Evolutionary conservation across 352 stramenopile species (phyloP), one percentile per base, ranked within the genome.

Genomic region (Pythium inflatum): DNA sequence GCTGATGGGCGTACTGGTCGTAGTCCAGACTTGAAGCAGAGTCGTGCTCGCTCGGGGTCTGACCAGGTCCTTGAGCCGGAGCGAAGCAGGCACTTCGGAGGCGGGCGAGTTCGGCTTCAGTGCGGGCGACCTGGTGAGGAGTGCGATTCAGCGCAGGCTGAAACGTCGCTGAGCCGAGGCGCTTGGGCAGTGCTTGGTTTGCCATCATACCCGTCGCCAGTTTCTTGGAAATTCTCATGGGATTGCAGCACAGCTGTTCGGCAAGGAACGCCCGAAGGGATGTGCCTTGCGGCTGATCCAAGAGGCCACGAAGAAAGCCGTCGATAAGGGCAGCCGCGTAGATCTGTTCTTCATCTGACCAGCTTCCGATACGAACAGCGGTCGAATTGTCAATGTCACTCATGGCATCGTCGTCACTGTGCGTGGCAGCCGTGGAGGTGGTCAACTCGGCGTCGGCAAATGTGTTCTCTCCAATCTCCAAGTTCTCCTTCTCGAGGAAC

Each of bases 191-290:
- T 13, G 38, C 41, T 12, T 66, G 62, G 53, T 62, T 66, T 1
- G 54, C 69, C 46, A 79, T 76, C 31, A 57, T 62, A 5, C 64
- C 59, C 2, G 56, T 77, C 12, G 89, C 87, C 62, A 95, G 97
- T 72, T 98, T 98, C 77, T 98, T 98, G 7, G 92, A 97, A 55
- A 98, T 98, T 6, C 94, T 74, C 93, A 98, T 98, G 5, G 93
- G 92, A 78, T 98, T 92, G 71, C 94, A 98, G 55, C 91, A 85
- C 4, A 98, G 66, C 58, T 92, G 94, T 46, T 97, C 76, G 7
- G 94, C 91, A 2, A 98, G 73, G 71, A 95, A 97, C 5, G 82
- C 82, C 33, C 94, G 76, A 18, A 98, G 75, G 9, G 91, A 97
- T 38, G 83, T 90, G n/a, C 92, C 92, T 33, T 95, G 81, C 4